A percentile compares a stretch with the other conserved stretches of the same genome.
These are phyloP conservation scores for Irpex sp. DNA, from an alignment of 1,284 basidiomycete genomes.

Conservation along the genomic window DNA sequence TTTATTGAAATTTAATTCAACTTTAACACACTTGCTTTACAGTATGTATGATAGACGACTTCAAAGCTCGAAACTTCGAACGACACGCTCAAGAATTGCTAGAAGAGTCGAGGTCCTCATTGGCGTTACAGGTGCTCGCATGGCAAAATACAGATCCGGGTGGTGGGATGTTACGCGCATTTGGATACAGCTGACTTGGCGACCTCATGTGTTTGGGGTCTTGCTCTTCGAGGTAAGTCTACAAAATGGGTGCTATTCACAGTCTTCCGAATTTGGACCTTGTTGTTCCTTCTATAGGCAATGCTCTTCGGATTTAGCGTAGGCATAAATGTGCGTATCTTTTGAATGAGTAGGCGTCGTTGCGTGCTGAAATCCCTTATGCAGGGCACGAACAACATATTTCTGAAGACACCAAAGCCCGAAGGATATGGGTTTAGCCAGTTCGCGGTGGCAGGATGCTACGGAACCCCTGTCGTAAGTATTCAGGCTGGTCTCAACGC, in stretches of 20 bases:
- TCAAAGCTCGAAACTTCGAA: slow-evolving; percentile 36
- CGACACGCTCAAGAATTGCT: slow-evolving; percentile 39
- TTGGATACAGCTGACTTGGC: slow-evolving; percentile 56
- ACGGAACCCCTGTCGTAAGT: slow-evolving; percentile 62
- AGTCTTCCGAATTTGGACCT: neutral
- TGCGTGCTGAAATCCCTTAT: neutral
- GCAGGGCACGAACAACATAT: slow-evolving; percentile 68
- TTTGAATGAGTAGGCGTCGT: neutral
- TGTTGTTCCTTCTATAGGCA: slow-evolving; percentile 31
- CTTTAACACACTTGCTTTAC: neutral
- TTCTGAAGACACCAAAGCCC: slow-evolving; percentile 55
- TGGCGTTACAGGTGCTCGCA: slow-evolving; percentile 60
- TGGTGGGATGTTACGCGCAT: slow-evolving; percentile 46
- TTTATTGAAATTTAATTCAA: neutral
- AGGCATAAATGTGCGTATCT: slow-evolving; percentile 60
- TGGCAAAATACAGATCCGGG: slow-evolving; percentile 55
- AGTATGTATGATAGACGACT: slow-evolving; percentile 70
- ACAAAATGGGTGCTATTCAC: neutral
- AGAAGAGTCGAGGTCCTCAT: slow-evolving; percentile 60
- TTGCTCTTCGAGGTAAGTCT: slow-evolving; percentile 52
- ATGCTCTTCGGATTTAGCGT: slow-evolving; percentile 67
- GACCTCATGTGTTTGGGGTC: slow-evolving; percentile 57
- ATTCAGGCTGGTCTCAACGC: neutral
- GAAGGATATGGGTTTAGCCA: slow-evolving; percentile 56
- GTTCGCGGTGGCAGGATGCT: slow-evolving; percentile 51